A percentile compares a stretch with the other conserved stretches of the same genome.
Evolutionary conservation across 352 stramenopile species (phyloP).

Genomic region (Globisporangium radiosum): DNA sequence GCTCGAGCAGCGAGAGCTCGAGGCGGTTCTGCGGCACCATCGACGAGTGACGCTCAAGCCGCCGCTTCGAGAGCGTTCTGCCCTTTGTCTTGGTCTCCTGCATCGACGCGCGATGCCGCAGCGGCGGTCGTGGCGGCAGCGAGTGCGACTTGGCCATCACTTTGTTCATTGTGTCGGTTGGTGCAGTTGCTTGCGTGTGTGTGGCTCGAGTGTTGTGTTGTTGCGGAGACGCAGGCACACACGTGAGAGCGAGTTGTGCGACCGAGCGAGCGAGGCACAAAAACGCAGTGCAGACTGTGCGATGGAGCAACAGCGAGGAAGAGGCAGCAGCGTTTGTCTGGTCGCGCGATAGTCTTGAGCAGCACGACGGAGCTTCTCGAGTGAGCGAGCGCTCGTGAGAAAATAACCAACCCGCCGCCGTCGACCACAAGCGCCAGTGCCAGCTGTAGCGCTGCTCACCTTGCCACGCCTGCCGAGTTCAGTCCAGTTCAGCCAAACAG

Average conservation of each 20-base stretch:
- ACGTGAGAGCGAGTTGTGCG: too few species aligned
- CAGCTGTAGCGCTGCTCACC: too few species aligned
- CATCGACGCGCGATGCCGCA: slow-evolving; percentile 36
- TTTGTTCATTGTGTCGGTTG: background rate
- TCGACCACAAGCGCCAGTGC: too few species aligned
- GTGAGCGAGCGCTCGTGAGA: background rate
- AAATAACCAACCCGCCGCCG: background rate
- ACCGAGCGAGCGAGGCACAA: background rate
- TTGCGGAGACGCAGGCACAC: too few species aligned
- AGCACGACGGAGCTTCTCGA: background rate
- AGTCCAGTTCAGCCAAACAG: too few species aligned
- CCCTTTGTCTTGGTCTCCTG: slow-evolving; percentile 20
- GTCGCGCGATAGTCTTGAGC: background rate
- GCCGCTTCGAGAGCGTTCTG: slow-evolving; percentile 38
- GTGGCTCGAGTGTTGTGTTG: background rate
- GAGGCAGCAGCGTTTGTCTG: too few species aligned
- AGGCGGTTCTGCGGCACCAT: slow-evolving; percentile 26
- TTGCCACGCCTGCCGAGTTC: too few species aligned
- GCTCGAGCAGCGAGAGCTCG: slow-evolving; percentile 65
- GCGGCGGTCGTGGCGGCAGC: slow-evolving; percentile 21
- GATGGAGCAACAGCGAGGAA: too few species aligned
- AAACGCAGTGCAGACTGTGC: too few species aligned
- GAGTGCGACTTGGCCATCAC: slow-evolving; percentile 35
- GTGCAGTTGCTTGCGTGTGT: background rate
- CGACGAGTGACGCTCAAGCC: slow-evolving; percentile 45